phyloP scores from a whole-genome alignment of 352 stramenopile genomes.

The Globisporangium irregulare region DNA sequence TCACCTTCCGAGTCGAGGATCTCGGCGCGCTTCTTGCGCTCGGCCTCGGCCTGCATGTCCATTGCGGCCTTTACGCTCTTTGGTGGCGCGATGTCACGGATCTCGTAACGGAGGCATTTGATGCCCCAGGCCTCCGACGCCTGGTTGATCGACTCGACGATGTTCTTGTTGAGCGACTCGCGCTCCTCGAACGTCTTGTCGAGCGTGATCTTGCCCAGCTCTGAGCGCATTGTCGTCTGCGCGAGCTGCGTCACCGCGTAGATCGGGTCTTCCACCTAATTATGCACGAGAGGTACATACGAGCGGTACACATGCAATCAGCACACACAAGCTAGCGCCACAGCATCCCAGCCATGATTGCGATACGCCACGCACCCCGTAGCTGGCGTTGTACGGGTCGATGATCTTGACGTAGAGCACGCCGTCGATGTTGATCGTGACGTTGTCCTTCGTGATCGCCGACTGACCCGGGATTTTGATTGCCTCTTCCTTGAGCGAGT shows the following conservation, averaged over 20 bases:
- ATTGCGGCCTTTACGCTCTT: slow-evolving; percentile 87
- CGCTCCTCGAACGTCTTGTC: slow-evolving; percentile 94
- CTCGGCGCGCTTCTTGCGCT: slow-evolving; percentile 89
- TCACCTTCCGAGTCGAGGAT: slow-evolving; percentile 91
- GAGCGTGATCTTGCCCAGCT: slow-evolving; percentile 91
- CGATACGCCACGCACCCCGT: slow-evolving; percentile 35
- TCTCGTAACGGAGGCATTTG: slow-evolving; percentile 90
- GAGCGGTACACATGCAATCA: neutral
- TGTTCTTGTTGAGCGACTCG: slow-evolving; percentile 90
- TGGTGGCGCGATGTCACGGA: slow-evolving; percentile 86
- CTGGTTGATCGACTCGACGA: slow-evolving; percentile 91
- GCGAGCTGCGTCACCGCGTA: slow-evolving; percentile 90
- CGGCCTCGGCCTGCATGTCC: slow-evolving; percentile 92
- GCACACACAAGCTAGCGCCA: neutral
- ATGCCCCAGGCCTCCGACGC: slow-evolving; percentile 89
- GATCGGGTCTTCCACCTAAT: slow-evolving; percentile 70
- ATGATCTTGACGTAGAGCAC: slow-evolving; percentile 92
- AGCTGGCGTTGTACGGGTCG: slow-evolving; percentile 87
- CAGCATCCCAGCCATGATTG: neutral
- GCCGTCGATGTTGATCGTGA: slow-evolving; percentile 90
- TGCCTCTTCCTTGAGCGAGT: slow-evolving; percentile 90
- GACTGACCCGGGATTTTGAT: slow-evolving; percentile 90
- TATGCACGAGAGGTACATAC: neutral
- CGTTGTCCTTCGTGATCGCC: slow-evolving; percentile 91
- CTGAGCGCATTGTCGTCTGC: slow-evolving; percentile 91